Conservation (phyloP, 2,329 filamentous ascomycete species). For the Fusarium buharicum region DNA sequence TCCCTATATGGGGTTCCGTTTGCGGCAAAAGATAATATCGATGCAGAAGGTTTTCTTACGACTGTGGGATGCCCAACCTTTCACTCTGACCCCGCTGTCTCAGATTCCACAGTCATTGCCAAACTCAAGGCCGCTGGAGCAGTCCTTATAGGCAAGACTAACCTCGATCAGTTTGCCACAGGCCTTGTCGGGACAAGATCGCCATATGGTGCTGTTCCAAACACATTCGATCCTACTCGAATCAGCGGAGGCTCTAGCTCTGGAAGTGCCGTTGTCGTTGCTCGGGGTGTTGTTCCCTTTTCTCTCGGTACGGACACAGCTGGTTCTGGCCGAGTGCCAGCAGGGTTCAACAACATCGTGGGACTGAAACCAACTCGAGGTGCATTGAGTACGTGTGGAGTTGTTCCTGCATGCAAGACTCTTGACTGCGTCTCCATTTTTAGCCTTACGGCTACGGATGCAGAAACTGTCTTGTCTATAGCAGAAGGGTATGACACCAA, state of each 20-base stretch:
- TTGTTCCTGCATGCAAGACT: slow-evolving; percentile 66
- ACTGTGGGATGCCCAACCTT: slow-evolving; percentile 64
- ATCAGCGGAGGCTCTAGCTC: slow-evolving; percentile 66
- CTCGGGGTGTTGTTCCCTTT: slow-evolving; percentile 63
- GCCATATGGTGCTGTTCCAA: slow-evolving; percentile 66
- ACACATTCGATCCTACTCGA: slow-evolving; percentile 56
- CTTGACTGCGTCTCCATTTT: slow-evolving; percentile 68
- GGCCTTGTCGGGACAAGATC: slow-evolving; percentile 70
- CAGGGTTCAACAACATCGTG: slow-evolving; percentile 64
- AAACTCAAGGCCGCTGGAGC: slow-evolving; percentile 64
- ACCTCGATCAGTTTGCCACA: slow-evolving; percentile 71
- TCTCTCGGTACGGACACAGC: slow-evolving; percentile 67
- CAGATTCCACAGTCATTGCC: slow-evolving; percentile 60
- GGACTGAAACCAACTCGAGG: slow-evolving; percentile 65
- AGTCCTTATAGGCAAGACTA: slow-evolving; percentile 67
- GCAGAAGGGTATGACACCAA: slow-evolving; percentile 59
- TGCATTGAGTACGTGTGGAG: slow-evolving; percentile 59
- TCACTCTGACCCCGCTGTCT: slow-evolving; percentile 55
- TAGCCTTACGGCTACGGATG: slow-evolving; percentile 60
- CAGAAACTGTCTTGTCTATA: slow-evolving; percentile 59
- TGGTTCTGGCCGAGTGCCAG: slow-evolving; percentile 64
- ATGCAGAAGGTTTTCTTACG: slow-evolving; percentile 61
- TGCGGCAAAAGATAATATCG: slow-evolving; percentile 67
- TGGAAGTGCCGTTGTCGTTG: slow-evolving; percentile 66
- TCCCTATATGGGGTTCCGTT: slow-evolving; percentile 66